phyloP scores from a whole-genome alignment of 352 stramenopile species.

The Peronospora tabacina region DNA sequence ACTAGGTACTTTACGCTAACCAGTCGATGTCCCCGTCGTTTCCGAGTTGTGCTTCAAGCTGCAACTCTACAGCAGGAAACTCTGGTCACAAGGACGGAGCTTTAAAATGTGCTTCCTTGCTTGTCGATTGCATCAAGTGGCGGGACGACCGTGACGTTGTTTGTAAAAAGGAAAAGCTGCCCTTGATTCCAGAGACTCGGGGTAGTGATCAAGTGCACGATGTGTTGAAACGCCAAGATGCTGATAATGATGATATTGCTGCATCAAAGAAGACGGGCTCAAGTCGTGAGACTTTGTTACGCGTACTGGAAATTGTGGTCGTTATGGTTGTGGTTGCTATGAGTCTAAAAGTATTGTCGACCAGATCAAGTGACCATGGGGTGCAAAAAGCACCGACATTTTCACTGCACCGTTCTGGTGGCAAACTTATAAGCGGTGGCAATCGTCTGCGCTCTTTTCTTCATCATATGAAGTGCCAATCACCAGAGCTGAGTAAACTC shows the following conservation, averaged over 20 bases:
- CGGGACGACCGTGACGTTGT: slow-evolving; percentile 7
- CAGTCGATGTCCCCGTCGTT: slow-evolving; percentile 25
- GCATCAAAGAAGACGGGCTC: neutral
- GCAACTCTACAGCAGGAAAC: slow-evolving; percentile 7
- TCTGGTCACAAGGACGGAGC: slow-evolving; percentile 2
- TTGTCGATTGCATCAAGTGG: slow-evolving; percentile 15
- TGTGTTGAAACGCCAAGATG: slow-evolving; percentile 1
- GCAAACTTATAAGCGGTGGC: slow-evolving; percentile 22
- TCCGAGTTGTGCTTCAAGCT: slow-evolving; percentile 7
- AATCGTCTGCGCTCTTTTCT: slow-evolving; percentile 25
- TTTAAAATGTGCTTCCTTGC: slow-evolving; percentile 10
- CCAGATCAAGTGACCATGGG: slow-evolving; percentile 6
- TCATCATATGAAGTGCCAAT: slow-evolving; percentile 22
- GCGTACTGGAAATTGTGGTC: slow-evolving; percentile 18
- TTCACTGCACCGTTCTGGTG: slow-evolving; percentile 24
- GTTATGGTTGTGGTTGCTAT: slow-evolving; percentile 20
- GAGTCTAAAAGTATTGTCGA: slow-evolving; percentile 16
- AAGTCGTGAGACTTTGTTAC: slow-evolving; percentile 5
- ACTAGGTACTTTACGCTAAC: neutral
- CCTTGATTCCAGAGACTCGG: slow-evolving; percentile 11
- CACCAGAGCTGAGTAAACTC: slow-evolving; percentile 5
- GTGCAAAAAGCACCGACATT: slow-evolving; percentile 11
- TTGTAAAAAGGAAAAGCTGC: slow-evolving; percentile 12
- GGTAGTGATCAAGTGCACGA: neutral
- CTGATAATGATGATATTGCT: neutral